phyloP scores from a whole-genome alignment of 2,329 filamentous ascomycete species.

The Colletotrichum godetiae region DNA sequence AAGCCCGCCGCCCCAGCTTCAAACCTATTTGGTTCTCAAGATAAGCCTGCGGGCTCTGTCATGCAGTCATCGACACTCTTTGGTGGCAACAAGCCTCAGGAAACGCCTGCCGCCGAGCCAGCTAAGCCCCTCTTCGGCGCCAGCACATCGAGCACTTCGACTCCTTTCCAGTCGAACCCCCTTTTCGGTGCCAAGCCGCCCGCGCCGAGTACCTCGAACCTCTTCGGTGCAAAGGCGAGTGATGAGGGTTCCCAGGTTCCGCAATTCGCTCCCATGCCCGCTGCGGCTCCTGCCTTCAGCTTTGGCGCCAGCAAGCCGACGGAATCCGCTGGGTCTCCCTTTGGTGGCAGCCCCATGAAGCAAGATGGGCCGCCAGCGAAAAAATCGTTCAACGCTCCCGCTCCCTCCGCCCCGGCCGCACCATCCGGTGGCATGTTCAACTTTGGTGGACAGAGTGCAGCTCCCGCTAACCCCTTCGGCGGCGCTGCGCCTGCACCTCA shows the following conservation, averaged over 20 bases:
- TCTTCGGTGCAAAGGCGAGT: slow-evolving; percentile 43
- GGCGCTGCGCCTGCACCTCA: slow-evolving; percentile 25
- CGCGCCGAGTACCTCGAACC: slow-evolving; percentile 37
- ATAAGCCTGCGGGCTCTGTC: slow-evolving; percentile 35
- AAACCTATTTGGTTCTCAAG: slow-evolving; percentile 40
- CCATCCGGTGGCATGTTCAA: slow-evolving; percentile 46
- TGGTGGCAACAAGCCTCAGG: slow-evolving; percentile 48
- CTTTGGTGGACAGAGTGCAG: slow-evolving; percentile 49
- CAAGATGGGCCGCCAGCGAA: slow-evolving; percentile 50
- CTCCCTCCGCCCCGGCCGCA: slow-evolving; percentile 40
- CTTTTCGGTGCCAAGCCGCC: slow-evolving; percentile 40
- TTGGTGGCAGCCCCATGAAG: slow-evolving; percentile 57
- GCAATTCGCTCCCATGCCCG: slow-evolving; percentile 7
- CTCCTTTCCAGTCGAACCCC: slow-evolving; percentile 29
- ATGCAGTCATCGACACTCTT: slow-evolving; percentile 51
- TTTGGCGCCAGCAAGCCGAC: slow-evolving; percentile 46
- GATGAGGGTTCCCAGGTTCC: slow-evolving; percentile 16
- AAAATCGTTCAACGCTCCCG: slow-evolving; percentile 49
- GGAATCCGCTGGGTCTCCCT: slow-evolving; percentile 45
- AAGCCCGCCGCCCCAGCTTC: slow-evolving; percentile 38
- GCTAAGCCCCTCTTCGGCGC: slow-evolving; percentile 43
- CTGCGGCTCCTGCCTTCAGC: slow-evolving; percentile 45
- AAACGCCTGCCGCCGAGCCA: slow-evolving; percentile 41
- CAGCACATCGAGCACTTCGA: slow-evolving; percentile 26
- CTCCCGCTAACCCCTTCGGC: slow-evolving; percentile 32